phyloP scores from a whole-genome alignment of 306 rosid species.

The Gynostemma pentaphyllum region DNA sequence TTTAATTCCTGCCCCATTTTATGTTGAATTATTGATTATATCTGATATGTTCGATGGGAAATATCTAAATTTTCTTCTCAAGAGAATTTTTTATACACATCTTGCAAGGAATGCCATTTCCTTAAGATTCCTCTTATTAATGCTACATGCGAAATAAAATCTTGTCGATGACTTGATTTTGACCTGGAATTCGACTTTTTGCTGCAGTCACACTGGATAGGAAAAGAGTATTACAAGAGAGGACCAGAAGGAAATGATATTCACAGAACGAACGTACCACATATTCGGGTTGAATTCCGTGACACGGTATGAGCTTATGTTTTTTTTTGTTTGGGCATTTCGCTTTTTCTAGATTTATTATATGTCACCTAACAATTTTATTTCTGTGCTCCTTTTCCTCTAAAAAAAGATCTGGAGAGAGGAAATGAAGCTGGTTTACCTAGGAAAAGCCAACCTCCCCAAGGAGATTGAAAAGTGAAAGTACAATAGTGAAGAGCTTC shows the following conservation, averaged over 20 bases:
- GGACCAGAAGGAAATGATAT: constrained; percentile 96
- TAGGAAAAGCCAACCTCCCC: constrained; percentile 48
- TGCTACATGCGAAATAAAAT: neutral
- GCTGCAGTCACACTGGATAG: constrained; percentile 89
- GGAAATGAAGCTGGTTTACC: constrained; percentile 81
- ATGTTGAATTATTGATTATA: neutral
- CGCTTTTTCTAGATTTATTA: neutral
- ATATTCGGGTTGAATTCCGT: constrained; percentile 88
- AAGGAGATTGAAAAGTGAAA: constrained; percentile 35
- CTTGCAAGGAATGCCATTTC: too few relatives aligned
- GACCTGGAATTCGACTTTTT: neutral
- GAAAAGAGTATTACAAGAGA: constrained; percentile 71
- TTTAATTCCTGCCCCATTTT: neutral
- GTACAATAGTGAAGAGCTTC: neutral
- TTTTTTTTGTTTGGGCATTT: neutral
- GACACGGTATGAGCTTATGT: constrained; percentile 49
- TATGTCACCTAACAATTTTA: neutral
- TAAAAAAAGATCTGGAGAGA: constrained; percentile 73
- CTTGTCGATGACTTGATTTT: neutral
- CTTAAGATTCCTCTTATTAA: neutral
- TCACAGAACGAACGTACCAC: constrained; percentile 92
- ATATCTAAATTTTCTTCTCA: neutral
- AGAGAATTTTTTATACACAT: neutral
- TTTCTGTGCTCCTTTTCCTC: neutral
- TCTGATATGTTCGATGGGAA: neutral